Base-by-base conservation (phyloP, 495 filamentous ascomycete genomes). In the Aspergillus heteromorphus region DNA sequence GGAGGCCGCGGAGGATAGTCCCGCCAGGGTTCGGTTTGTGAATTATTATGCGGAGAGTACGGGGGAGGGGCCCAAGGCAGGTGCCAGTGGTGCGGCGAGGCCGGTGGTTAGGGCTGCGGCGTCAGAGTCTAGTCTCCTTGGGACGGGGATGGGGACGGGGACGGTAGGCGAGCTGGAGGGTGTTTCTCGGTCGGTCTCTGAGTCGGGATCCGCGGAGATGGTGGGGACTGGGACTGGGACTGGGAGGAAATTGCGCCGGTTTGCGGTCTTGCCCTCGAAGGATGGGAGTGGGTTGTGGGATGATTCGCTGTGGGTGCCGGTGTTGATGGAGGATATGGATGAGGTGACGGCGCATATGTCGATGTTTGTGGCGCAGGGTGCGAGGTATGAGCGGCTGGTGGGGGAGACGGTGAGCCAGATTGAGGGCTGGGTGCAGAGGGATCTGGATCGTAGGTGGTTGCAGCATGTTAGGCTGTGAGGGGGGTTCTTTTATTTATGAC, bases 41-140 rank as follows among this genome's bases (percentile, higher is more conserved):
- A 96, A 97, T 61, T 97, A 95, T 66, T 96, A 93, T 63, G 95
- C 92, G 8, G 78, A 87, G 23, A 91, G 88, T 50, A 87, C 86
- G n/a, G n/a, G n/a, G n/a, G n/a, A n/a, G n/a, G n/a, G n/a, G n/a
- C n/a, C n/a, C n/a, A n/a, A 72, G 38, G 60, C 27, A 40, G 59
- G 30, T 20, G 47, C 36, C 20, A 51, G 41, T 11, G 13, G 8
- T 14, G 27, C 41, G 9, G 19, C 4, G 10, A 41, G 36, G 7
- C 20, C 29, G 2, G 16, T 6, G 25, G 36, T 38, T 0, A 7
- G n/a, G 47, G 43, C 38, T n/a, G n/a, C n/a, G n/a, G n/a, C n/a
- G n/a, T n/a, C n/a, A n/a, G n/a, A n/a, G n/a, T n/a, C n/a, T n/a
- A 43, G 2, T 3, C 19, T 20, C 9, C 16, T n/a, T n/a, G n/a